Evolutionary conservation across 2,329 filamentous ascomycete species (phyloP), one percentile per base, ranked within the genome.

Genomic region (Cordyceps cicadae): DNA sequence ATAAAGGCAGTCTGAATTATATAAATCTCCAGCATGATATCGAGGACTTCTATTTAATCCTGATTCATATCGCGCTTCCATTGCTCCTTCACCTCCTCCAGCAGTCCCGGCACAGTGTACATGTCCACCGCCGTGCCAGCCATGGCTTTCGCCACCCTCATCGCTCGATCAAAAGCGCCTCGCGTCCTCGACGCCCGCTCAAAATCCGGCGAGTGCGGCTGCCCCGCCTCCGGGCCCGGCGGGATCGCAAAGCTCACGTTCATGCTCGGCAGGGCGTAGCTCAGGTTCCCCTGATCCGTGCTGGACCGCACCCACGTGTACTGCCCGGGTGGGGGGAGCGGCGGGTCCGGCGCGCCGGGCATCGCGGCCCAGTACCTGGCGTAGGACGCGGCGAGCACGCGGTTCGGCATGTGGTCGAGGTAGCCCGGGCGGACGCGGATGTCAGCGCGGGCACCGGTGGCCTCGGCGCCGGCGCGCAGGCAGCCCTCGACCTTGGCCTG

Each of bases 231-330:
- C 9, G 48, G 45, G 7, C 65, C 76, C 3, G 80, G 75, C 17
- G 71, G 72, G 62, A 84, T 82, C 19, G 75, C 74, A 66, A 85
- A 85, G 7, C 78, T 77, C 1, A 76, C 73, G 61, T 76, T 80
- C 49, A 86, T 68, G 56, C 78, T 81, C 49, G 83, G 83, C 72
- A 84, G 75, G 0, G 74, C 78, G 65, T 85, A 80, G 65, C 79
- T 83, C 60, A 86, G 69, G 63, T 86, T 78, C 0, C 83, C 83
- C 69, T 84, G 81, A 67, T 86, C 83, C 0, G 81, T 84, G 64
- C 79, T 82, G 3, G 82, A 81, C 66, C 73, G 77, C 17, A 77
- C 79, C 62, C 79, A 78, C 1, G 76, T 61, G 2, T 77, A 75
- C n/a, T 73, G 72, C n/a, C 75, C 71, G 0, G 64, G 62, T 0